A percentile compares a stretch with the other conserved stretches of the same genome.
phyloP scores from a whole-genome alignment of 768 basidiomycete genomes.

The Tylopilus balloui region DNA sequence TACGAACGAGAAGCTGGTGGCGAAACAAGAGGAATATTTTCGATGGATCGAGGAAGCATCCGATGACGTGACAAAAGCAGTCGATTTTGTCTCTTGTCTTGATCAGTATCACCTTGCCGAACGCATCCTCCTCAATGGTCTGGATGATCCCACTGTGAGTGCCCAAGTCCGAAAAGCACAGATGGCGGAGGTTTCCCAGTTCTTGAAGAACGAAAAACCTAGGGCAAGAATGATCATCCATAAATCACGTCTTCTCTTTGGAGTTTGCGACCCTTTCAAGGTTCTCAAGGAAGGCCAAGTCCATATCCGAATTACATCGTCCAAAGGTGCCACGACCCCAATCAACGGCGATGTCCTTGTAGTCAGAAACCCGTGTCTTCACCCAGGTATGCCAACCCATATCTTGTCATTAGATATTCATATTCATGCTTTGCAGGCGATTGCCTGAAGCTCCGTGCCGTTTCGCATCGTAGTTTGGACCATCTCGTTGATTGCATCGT shows the following conservation, averaged over 20 bases:
- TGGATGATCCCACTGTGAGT: constrained; percentile 42
- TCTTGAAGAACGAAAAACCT: constrained; percentile 50
- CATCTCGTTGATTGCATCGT: constrained; percentile 67
- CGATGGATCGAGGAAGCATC: constrained; percentile 53
- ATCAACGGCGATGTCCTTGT: constrained; percentile 61
- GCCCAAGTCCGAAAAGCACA: constrained; percentile 43
- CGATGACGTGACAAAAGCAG: constrained; percentile 42
- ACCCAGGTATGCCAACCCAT: constrained; percentile 44
- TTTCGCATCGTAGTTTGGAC: constrained; percentile 42
- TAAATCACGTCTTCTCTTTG: constrained; percentile 58
- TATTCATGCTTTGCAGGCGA: constrained; percentile 40
- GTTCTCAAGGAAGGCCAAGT: constrained; percentile 63
- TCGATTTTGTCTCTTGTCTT: constrained; percentile 54
- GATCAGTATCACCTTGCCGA: constrained; percentile 49
- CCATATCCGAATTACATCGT: constrained; percentile 52
- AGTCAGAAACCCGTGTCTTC: constrained; percentile 65
- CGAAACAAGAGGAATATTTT: constrained; percentile 56
- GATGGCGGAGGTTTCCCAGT: constrained; percentile 45
- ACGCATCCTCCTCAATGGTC: constrained; percentile 48
- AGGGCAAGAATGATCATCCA: constrained; percentile 58
- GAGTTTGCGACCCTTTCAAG: constrained; percentile 63
- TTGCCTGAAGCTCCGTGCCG: constrained; percentile 60
- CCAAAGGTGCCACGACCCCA: constrained; percentile 50
- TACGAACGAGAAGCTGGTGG: constrained; percentile 46
- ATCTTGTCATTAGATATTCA: not conserved